Percentiles rank a stretch among this genome's conserved stretches.
phyloP scores from a whole-genome alignment of 805 yeast genomes.

The Pichia exigua region DNA sequence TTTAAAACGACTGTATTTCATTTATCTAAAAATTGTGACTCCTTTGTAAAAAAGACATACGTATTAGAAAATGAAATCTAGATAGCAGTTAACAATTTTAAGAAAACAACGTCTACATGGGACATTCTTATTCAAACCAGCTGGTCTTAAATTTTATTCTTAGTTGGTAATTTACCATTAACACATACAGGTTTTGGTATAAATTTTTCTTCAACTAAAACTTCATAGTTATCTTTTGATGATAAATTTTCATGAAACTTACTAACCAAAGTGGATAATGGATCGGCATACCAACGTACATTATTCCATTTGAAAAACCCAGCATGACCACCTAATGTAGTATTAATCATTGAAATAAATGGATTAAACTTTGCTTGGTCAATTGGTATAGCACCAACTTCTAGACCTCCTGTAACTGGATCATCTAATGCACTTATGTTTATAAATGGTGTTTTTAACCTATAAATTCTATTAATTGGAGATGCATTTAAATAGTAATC shows the following conservation, averaged over 20 bases:
- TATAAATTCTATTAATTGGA: conserved; percentile 42
- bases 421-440: conserved; percentile 65
- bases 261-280: conserved; percentile 34
- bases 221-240: conserved; percentile 4
- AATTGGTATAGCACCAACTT: conserved; percentile 39
- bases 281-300: conserved; percentile 58
- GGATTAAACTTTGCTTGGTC: conserved; percentile 50
- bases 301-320: conserved; percentile 65
- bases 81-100: too few relatives aligned
- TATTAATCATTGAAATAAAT: conserved; percentile 45
- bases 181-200: conserved; percentile 6
- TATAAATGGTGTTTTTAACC: conserved; percentile 55
- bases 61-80: too few relatives aligned
- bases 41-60: too few relatives aligned
- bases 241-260: conserved; percentile 16
- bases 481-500: conserved; percentile 64
- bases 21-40: too few relatives aligned
- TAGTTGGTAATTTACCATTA: conserved; percentile 5
- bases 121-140: too few relatives aligned
- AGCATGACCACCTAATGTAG: conserved; percentile 72
- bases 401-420: conserved; percentile 51
- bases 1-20: too few relatives aligned
- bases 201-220: conserved; percentile 7
- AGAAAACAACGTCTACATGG: too few relatives aligned
- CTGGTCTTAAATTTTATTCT: not conserved